phyloP scores from a whole-genome alignment of 2,329 filamentous ascomycete species.

The Chalaropsis thielavioides region DNA sequence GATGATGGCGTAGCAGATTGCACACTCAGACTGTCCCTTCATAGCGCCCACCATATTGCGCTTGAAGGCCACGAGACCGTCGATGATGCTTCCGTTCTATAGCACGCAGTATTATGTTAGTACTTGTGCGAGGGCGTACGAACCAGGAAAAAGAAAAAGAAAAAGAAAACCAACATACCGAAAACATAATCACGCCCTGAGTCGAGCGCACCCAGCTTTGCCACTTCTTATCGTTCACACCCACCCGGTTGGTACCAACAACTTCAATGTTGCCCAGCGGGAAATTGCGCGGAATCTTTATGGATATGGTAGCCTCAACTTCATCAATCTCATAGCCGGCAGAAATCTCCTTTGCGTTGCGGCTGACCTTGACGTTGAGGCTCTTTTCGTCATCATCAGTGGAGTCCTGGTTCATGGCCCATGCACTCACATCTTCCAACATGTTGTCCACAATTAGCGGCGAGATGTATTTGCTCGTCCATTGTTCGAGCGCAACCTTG shows the following conservation, averaged over 20 bases:
- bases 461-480: constrained; percentile 77
- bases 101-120: constrained; percentile 4
- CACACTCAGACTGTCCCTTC: constrained; percentile 87
- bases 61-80: constrained; percentile 73
- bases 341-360: constrained; percentile 58
- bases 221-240: constrained; percentile 85
- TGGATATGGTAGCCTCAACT: constrained; percentile 64
- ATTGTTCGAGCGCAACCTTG: constrained; percentile 60
- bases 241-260: constrained; percentile 64
- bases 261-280: constrained; percentile 70
- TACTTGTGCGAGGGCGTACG: background rate
- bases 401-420: constrained; percentile 42
- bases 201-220: constrained; percentile 77
- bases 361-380: constrained; percentile 55
- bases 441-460: constrained; percentile 51
- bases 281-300: constrained; percentile 66
- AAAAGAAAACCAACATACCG: constrained; percentile 31
- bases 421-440: constrained; percentile 52
- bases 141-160: background rate
- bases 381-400: constrained; percentile 35
- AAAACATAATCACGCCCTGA: constrained; percentile 86
- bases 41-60: constrained; percentile 76
- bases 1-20: constrained; percentile 93
- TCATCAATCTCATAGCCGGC: constrained; percentile 84
- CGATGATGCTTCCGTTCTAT: constrained; percentile 68